Evolutionary conservation across 768 basidiomycete species (phyloP), one percentile per base, ranked within the genome.

Genomic region (Lactarius quietus): DNA sequence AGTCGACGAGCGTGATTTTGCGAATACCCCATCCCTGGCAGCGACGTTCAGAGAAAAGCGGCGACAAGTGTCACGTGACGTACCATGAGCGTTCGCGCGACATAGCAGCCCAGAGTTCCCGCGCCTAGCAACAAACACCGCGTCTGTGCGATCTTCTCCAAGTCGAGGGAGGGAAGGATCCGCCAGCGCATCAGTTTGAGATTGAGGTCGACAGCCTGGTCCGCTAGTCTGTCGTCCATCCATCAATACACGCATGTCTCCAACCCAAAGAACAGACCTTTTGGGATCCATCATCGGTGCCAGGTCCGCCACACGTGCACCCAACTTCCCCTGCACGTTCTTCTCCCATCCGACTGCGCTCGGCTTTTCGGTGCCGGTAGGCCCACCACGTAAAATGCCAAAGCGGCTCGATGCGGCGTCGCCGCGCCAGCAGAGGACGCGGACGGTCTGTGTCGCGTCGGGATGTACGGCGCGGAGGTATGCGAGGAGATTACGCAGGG

Each of bases 171-270:
- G 17, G 97, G 97, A 23, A 98, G 79, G 69, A 98, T 94, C 23
- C 96, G 84, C 96, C 96, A 98, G 23, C 93, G 85, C 96, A 99
- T 98, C 48, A 99, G 83, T 74, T 98, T 98, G 56, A 98, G 80
- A 73, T 98, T 99, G 45, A 99, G 80, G 76, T 98, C 95, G n/a
- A 98, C 94, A 0, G 97, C 97, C 76, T 99, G 96, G 68, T 92
- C 87, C 1, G 96, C 95, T 6, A 98, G 83, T 70, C 94, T 94
- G 68, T 7, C 41, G 1, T 36, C 31, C 57, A 56, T 43, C 20
- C 58, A n/a, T 23, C 26, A 41, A n/a, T 41, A n/a, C n/a, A n/a
- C n/a, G n/a, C n/a, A n/a, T n/a, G n/a, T n/a, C n/a, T n/a, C n/a
- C n/a, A n/a, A n/a, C n/a, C n/a, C n/a, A n/a, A 29, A 26, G 43